These are phyloP conservation scores for Fusarium bulbicola DNA, from an alignment of 2,329 filamentous ascomycete genomes.

Conservation along the genomic window DNA sequence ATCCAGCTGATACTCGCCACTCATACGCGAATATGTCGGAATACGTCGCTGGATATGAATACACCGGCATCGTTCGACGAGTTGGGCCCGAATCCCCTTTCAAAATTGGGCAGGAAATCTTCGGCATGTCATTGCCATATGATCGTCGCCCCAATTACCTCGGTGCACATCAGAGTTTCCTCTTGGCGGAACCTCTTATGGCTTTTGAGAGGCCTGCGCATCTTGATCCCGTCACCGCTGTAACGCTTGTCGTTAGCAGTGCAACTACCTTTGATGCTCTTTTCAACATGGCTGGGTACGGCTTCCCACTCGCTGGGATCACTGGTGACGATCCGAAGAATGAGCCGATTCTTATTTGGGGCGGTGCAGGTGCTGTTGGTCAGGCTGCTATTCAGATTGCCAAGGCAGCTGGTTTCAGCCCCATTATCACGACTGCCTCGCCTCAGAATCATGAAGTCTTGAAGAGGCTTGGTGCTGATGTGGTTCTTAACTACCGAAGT, in stretches of 20 bases:
- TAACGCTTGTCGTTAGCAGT: not conserved
- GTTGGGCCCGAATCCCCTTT: slow-evolving; percentile 3
- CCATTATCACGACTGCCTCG: slow-evolving; percentile 14
- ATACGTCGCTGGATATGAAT: slow-evolving; percentile 20
- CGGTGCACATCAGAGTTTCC: slow-evolving; percentile 20
- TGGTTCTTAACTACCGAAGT: not conserved
- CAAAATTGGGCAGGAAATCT: slow-evolving; percentile 2
- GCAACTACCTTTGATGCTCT: not conserved
- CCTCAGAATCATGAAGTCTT: not conserved
- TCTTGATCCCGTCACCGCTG: slow-evolving; percentile 1
- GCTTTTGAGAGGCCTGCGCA: not conserved
- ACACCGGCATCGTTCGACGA: not conserved
- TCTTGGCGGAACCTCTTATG: slow-evolving; percentile 12
- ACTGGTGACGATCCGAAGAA: not conserved
- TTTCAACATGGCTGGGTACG: not conserved
- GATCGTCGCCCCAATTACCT: slow-evolving; percentile 8
- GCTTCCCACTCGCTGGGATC: not conserved
- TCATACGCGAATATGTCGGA: slow-evolving; percentile 7
- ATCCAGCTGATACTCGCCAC: slow-evolving; percentile 24
- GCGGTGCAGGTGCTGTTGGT: not conserved
- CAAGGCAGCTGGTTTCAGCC: slow-evolving; percentile 9
- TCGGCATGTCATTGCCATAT: slow-evolving; percentile 3
- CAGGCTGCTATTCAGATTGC: slow-evolving; percentile 14
- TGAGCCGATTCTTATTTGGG: slow-evolving; percentile 9
- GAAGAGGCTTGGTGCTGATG: not conserved